Evolutionary conservation across 2,329 filamentous ascomycete genomes (phyloP).

Genomic region (Beauveria asiatica): DNA sequence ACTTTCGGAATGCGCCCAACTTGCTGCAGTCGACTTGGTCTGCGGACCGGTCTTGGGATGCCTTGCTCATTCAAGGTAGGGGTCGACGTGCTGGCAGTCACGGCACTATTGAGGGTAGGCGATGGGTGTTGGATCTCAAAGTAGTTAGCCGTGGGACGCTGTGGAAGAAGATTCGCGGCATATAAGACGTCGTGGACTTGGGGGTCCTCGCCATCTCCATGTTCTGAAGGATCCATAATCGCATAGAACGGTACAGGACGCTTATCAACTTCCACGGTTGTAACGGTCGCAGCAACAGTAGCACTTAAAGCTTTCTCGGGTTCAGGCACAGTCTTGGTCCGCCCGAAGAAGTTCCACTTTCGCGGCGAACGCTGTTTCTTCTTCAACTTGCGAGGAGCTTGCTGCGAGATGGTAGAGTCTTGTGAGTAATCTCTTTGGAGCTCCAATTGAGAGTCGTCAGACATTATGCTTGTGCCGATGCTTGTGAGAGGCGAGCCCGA

Average conservation of each 20-base stretch:
- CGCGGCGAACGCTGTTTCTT: constrained; percentile 48
- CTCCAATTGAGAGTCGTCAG: constrained; percentile 45
- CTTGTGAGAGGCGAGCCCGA: constrained; percentile 45
- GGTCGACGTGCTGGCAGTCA: not conserved
- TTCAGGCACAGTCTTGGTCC: constrained; percentile 38
- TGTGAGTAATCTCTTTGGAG: constrained; percentile 28
- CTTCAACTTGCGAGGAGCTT: constrained; percentile 43
- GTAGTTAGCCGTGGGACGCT: not conserved
- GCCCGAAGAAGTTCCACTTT: constrained; percentile 57
- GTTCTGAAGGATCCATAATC: constrained; percentile 52
- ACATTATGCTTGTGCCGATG: constrained; percentile 47
- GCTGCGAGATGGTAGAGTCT: constrained; percentile 20
- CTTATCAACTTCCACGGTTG: constrained; percentile 37
- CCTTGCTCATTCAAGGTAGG: not conserved
- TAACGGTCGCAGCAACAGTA: constrained; percentile 39
- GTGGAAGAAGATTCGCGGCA: constrained; percentile 27
- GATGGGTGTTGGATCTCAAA: constrained; percentile 1
- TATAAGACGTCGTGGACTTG: constrained; percentile 39
- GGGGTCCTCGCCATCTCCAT: constrained; percentile 36
- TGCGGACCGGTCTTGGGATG: not conserved
- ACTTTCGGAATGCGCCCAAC: constrained; percentile 83
- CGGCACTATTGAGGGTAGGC: not conserved
- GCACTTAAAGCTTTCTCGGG: constrained; percentile 30
- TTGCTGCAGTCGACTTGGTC: constrained; percentile 59
- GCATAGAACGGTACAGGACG: constrained; percentile 53